Percentiles rank a stretch among this genome's conserved stretches.
Evolutionary conservation across 108 stramenopile genomes (phyloP).

Genomic region (Stephanodiscus minutulus): DNA sequence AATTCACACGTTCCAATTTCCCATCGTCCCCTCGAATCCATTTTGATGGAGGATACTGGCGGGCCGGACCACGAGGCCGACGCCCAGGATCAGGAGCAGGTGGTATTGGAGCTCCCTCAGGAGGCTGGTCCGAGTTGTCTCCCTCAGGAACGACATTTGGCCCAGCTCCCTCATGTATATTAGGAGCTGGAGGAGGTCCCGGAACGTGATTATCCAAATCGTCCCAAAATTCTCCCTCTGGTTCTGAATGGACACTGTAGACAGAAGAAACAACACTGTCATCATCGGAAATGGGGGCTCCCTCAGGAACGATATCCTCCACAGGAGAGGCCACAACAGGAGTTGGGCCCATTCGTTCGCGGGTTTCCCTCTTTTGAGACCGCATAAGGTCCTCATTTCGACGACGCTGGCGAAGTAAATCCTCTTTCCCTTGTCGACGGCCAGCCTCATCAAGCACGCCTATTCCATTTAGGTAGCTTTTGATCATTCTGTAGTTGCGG

Average conservation of each 20-base stretch:
- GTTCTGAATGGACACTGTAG: not conserved
- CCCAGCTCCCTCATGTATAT: too few relatives aligned
- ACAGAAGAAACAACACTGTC: not conserved
- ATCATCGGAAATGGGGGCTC: not conserved
- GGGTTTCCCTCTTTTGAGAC: not conserved
- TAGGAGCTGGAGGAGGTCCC: too few relatives aligned
- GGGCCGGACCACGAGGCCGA: too few relatives aligned
- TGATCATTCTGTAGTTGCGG: conserved; percentile 15
- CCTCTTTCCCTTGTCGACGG: not conserved
- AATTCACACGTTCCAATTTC: not conserved
- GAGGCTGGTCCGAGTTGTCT: too few relatives aligned
- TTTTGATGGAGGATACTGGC: not conserved
- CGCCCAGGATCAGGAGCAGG: too few relatives aligned
- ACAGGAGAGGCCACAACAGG: not conserved
- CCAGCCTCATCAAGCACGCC: conserved; percentile 13
- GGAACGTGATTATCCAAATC: not conserved
- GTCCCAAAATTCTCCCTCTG: conserved; percentile 6
- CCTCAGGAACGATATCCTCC: not conserved
- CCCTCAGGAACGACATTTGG: too few relatives aligned
- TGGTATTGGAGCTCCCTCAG: too few relatives aligned
- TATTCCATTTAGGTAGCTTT: conserved; percentile 33
- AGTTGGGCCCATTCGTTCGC: too few relatives aligned
- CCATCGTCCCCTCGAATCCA: not conserved
- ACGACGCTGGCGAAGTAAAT: not conserved
- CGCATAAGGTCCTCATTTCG: not conserved